Conservation (phyloP, 768 basidiomycete species). For the Boletus reticuloceps region DNA sequence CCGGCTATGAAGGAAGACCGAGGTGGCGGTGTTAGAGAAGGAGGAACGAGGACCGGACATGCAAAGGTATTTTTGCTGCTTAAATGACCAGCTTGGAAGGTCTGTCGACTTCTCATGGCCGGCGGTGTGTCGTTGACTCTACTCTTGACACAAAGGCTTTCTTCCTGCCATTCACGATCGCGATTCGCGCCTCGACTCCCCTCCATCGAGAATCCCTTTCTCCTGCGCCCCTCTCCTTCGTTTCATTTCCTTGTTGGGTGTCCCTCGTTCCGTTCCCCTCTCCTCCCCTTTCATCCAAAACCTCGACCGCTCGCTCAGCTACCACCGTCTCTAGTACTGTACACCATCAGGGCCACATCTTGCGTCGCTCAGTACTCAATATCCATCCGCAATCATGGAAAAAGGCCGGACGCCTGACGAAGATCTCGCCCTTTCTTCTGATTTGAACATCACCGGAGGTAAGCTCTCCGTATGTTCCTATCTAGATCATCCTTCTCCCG, state of each 20-base stretch:
- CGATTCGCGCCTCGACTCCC: conserved; percentile 4
- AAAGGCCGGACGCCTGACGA: conserved; percentile 20
- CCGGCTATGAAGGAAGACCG: neutral
- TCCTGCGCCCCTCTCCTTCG: neutral
- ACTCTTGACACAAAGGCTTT: too few species aligned
- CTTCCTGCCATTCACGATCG: too few species aligned
- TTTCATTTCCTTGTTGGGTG: conserved; percentile 2
- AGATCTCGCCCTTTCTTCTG: conserved; percentile 9
- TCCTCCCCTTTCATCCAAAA: neutral
- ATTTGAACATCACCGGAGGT: conserved; percentile 25
- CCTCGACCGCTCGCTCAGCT: neutral
- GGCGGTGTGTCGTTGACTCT: too few species aligned
- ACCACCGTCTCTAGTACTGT: neutral
- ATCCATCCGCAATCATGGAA: conserved; percentile 22
- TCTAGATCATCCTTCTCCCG: conserved; percentile 11
- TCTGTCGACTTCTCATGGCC: neutral
- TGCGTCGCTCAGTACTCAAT: neutral
- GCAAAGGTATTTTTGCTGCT: neutral
- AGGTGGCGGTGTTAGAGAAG: neutral
- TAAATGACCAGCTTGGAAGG: neutral
- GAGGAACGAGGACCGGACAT: neutral
- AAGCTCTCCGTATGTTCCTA: conserved; percentile 15
- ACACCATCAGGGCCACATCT: neutral
- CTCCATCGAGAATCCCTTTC: conserved; percentile 14
- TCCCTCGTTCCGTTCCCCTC: neutral